phyloP scores from a whole-genome alignment of 768 basidiomycete species.

The Panus rudis region DNA sequence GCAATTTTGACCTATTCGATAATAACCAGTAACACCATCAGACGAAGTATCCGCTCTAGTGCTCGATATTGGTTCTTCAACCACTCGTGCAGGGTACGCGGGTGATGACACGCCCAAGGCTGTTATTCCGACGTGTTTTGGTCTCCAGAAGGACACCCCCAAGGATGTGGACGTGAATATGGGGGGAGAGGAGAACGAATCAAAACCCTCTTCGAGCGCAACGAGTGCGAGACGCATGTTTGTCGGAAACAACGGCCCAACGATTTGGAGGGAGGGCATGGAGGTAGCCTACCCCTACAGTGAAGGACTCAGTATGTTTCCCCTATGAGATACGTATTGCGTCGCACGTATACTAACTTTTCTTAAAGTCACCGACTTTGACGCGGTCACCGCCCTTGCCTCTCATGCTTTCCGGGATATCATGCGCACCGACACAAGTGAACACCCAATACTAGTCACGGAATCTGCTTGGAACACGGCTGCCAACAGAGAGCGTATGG shows the following conservation, averaged over 20 bases:
- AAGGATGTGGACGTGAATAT: slow-evolving; percentile 45
- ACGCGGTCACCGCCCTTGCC: slow-evolving; percentile 62
- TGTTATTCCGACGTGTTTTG: slow-evolving; percentile 85
- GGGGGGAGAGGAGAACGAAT: slow-evolving; percentile 23
- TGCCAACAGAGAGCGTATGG: slow-evolving; percentile 90
- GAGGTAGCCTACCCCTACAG: slow-evolving; percentile 78
- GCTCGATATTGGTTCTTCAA: slow-evolving; percentile 87
- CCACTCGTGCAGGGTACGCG: slow-evolving; percentile 91
- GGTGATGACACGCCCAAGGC: slow-evolving; percentile 95
- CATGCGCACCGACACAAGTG: slow-evolving; percentile 68
- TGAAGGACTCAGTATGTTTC: slow-evolving; percentile 83
- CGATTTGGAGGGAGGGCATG: slow-evolving; percentile 87
- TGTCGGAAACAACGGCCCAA: slow-evolving; percentile 83
- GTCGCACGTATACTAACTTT: background rate
- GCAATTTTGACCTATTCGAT: background rate
- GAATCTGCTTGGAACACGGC: slow-evolving; percentile 96
- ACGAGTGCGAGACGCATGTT: slow-evolving; percentile 68
- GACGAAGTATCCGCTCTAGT: slow-evolving; percentile 98
- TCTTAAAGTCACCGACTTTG: slow-evolving; percentile 69
- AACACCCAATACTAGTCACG: slow-evolving; percentile 89
- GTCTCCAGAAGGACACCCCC: slow-evolving; percentile 41
- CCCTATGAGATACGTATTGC: slow-evolving; percentile 20
- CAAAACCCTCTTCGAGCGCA: slow-evolving; percentile 31
- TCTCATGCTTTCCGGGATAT: slow-evolving; percentile 69
- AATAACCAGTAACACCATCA: slow-evolving; percentile 24